phyloP scores from a whole-genome alignment of 257 asterid species.

The Solanum tarijense region DNA sequence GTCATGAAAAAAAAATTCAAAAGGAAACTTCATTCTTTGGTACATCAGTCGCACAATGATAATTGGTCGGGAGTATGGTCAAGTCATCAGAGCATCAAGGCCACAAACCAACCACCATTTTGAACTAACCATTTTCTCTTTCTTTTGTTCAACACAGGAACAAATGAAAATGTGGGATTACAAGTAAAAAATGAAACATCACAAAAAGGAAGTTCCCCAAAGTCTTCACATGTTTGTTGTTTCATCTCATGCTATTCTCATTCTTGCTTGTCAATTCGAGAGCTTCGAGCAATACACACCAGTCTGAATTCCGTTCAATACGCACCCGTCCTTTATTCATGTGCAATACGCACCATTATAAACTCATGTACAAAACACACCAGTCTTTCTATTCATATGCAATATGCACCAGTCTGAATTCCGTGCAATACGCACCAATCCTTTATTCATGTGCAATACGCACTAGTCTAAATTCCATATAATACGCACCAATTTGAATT shows the following conservation, averaged over 20 bases:
- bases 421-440: rapidly evolving
- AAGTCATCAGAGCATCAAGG: not conserved
- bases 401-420: too few species aligned
- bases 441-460: too few species aligned
- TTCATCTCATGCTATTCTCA: not conserved
- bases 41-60: too few species aligned
- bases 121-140: not conserved
- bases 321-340: too few species aligned
- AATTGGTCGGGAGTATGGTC: not conserved
- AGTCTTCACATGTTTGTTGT: not conserved
- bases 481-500: too few species aligned
- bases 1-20: not conserved
- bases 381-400: not conserved
- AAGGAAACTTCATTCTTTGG: too few species aligned
- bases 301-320: rapidly evolving
- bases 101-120: not conserved
- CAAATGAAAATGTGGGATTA: not conserved
- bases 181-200: not conserved
- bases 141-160: not conserved
- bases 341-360: too few species aligned
- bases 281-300: not conserved
- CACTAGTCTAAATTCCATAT: too few species aligned
- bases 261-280: not conserved
- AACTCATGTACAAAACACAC: not conserved
- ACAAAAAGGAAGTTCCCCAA: not conserved